Base-by-base conservation (phyloP, 768 basidiomycete species). In the Solioccasus polychromus region DNA sequence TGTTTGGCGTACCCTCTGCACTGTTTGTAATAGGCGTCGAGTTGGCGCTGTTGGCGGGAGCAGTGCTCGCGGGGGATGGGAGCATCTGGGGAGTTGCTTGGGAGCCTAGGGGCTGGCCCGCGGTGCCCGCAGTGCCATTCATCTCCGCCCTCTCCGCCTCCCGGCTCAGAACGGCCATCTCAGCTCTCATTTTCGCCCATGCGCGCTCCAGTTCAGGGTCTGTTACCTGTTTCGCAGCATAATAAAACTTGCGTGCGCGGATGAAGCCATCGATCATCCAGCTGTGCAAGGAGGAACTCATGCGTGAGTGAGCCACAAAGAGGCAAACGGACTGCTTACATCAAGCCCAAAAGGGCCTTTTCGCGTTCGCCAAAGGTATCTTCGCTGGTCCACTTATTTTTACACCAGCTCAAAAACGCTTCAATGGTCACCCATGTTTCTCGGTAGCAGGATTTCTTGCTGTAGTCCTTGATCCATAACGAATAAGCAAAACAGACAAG, bases 401-500 rank as follows among this genome's bases (percentile, higher is more conserved):
- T 86, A 55, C 83, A 86, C 80, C 83, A 85, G 18, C 66, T 66
- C n/a, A 89, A 69, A 53, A 85, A 88, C 3, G 76, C 79, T 50
- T 80, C 75, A 54, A 84, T 82, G 10, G 83, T 86, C 11, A 68
- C 60, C 87, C 87, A 89, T 15, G 80, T 80, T 40, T 78, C 76
- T 34, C 69, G 71, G 57, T 72, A 73, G 63, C 85, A 88, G 7
- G 66, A 56, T 46, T 74, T 73, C 47, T 73, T 71, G 53, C 70
- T 64, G 57, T 81, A 79, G 50, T 89, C 88, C 57, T 77, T 82
- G 64, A 78, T 81, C 90, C 89, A 93, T 53, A 88, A 74, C 5
- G 86, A 77, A 60, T 89, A 93, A 4, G 85, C 80, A 68, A 92
- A 92, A 67, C 85, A 86, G 34, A 92, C 71, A 45, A 92, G 76